These are phyloP conservation scores for Collybia nuda DNA, from an alignment of 768 basidiomycete species.

Conservation along the genomic window DNA sequence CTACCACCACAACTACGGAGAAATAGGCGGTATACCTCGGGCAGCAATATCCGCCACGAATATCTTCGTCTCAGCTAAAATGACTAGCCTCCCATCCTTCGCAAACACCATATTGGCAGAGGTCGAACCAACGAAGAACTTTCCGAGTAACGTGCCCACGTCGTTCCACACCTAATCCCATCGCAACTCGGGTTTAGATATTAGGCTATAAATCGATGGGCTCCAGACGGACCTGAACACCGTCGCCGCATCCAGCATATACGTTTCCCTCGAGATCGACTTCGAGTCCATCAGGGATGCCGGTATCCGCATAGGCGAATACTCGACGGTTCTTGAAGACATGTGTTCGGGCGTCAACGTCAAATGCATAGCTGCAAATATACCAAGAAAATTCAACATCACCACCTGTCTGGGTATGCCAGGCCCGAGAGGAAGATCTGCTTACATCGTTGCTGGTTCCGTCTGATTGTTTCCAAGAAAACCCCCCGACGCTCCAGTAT, in stretches of 20 bases:
- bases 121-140: conserved; percentile 52
- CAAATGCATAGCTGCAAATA: conserved; percentile 57
- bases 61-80: conserved; percentile 46
- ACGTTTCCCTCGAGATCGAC: conserved; percentile 65
- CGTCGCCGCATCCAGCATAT: conserved; percentile 66
- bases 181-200: neutral
- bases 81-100: conserved; percentile 38
- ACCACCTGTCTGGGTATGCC: neutral
- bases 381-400: too few species aligned
- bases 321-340: conserved; percentile 60
- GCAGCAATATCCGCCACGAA: conserved; percentile 46
- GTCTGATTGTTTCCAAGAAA: conserved; percentile 53
- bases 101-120: conserved; percentile 49
- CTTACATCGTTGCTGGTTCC: conserved; percentile 67
- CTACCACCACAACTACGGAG: neutral
- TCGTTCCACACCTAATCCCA: conserved; percentile 48
- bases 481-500: conserved; percentile 47
- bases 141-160: conserved; percentile 57
- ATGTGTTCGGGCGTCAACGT: conserved; percentile 58
- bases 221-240: conserved; percentile 48
- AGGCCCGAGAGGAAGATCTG: neutral
- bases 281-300: conserved; percentile 66
- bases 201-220: neutral
- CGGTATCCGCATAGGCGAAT: conserved; percentile 66
- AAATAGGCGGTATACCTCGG: conserved; percentile 17